Evolutionary conservation across 345 rosid species (phyloP).

Genomic region (Moricandia moricandioides): DNA sequence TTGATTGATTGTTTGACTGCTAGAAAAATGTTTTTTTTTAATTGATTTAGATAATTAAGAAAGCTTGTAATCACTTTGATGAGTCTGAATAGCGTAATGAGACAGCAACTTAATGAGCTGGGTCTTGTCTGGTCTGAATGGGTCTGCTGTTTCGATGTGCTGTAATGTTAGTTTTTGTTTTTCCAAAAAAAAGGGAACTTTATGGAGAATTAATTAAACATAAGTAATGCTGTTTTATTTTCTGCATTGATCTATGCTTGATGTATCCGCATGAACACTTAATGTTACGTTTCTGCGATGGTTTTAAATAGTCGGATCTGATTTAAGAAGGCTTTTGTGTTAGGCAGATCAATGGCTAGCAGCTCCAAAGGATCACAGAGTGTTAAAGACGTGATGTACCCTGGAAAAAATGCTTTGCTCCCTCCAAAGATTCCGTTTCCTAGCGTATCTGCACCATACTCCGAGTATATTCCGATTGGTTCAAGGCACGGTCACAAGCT

Average conservation of each 20-base stretch:
- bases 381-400: slow-evolving; percentile 39
- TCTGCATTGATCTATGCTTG: not conserved
- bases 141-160: no score
- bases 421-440: slow-evolving; percentile 97
- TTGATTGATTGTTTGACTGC: not conserved
- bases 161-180: not conserved
- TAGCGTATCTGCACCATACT: slow-evolving; percentile 56
- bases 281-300: not conserved
- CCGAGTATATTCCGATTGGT: slow-evolving; percentile 68
- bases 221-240: not conserved
- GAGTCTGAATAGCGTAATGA: not conserved
- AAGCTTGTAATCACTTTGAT: not conserved
- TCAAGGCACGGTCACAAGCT: slow-evolving; percentile 51
- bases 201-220: not conserved
- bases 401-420: slow-evolving; percentile 72
- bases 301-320: not conserved
- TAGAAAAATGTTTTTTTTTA: no score
- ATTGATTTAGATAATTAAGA: not conserved
- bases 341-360: slow-evolving; percentile 44
- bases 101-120: slow-evolving; percentile 22
- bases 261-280: not conserved
- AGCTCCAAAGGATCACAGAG: slow-evolving; percentile 54
- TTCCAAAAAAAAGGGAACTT: not conserved
- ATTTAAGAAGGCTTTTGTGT: not conserved
- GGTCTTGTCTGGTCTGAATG: slow-evolving; percentile 24